A percentile compares a stretch with the other conserved stretches of the same genome.
These are phyloP conservation scores for Penicillium cataractarum DNA, from an alignment of 495 filamentous ascomycete genomes.

Conservation along the genomic window DNA sequence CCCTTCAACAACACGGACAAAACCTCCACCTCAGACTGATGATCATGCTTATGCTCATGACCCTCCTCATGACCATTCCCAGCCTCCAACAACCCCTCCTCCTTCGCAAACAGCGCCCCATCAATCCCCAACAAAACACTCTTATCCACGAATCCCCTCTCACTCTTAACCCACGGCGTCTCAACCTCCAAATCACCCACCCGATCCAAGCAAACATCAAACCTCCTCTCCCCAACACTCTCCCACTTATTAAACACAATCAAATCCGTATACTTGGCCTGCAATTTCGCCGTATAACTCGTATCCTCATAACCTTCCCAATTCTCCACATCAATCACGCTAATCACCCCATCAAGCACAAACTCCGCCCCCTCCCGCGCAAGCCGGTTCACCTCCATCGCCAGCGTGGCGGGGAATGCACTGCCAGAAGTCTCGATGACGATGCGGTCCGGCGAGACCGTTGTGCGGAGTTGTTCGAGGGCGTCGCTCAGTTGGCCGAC, in stretches of 20 bases:
- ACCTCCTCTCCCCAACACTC: slow-evolving; percentile 63
- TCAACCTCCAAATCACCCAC: slow-evolving; percentile 86
- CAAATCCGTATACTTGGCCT: slow-evolving; percentile 88
- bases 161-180: slow-evolving; percentile 77
- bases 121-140: slow-evolving; percentile 87
- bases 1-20: slow-evolving; percentile 70
- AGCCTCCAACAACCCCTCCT: slow-evolving; percentile 31
- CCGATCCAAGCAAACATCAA: slow-evolving; percentile 82
- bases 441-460: slow-evolving; percentile 74
- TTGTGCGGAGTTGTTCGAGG: slow-evolving; percentile 66
- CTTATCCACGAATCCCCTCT: slow-evolving; percentile 72
- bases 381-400: slow-evolving; percentile 91
- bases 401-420: slow-evolving; percentile 86
- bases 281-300: slow-evolving; percentile 80
- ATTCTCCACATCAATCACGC: slow-evolving; percentile 95
- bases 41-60: slow-evolving; percentile 39
- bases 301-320: slow-evolving; percentile 96
- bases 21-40: slow-evolving; percentile 90
- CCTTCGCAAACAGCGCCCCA: slow-evolving; percentile 68
- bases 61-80: slow-evolving; percentile 16
- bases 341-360: slow-evolving; percentile 85
- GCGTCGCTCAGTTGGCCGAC: slow-evolving; percentile 87
- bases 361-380: slow-evolving; percentile 55
- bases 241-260: slow-evolving; percentile 99
- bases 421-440: slow-evolving; percentile 89